These are phyloP conservation scores for Hamamelis virginiana DNA, from an alignment of 164 flowering plant species.

Conservation along the genomic window DNA sequence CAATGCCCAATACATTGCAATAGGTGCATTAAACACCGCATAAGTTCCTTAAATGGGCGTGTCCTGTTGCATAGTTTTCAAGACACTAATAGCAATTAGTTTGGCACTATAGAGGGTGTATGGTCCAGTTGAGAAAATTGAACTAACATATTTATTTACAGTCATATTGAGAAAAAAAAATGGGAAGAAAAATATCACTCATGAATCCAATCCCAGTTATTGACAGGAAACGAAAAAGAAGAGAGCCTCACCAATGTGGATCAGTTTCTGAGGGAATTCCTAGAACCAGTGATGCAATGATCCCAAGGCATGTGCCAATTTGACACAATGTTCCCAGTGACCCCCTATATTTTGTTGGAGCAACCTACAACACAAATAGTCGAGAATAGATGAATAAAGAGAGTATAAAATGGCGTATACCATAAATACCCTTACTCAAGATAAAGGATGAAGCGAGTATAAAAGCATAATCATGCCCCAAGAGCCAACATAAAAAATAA, in stretches of 20 bases:
- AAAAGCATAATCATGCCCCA: neutral
- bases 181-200: neutral
- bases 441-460: neutral
- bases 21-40: too few species aligned
- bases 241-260: slow-evolving; percentile 66
- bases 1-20: too few species aligned
- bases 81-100: too few species aligned
- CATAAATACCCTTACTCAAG: neutral
- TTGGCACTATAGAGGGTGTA: too few species aligned
- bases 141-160: too few species aligned
- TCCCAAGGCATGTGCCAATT: slow-evolving; percentile 79
- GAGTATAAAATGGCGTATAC: neutral
- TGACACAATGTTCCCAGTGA: slow-evolving; percentile 66
- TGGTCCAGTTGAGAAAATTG: too few species aligned
- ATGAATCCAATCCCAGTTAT: neutral
- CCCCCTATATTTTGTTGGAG: slow-evolving; percentile 82
- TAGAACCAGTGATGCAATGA: slow-evolving; percentile 61
- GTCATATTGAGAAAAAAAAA: neutral
- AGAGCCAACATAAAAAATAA: neutral
- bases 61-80: too few species aligned
- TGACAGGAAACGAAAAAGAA: slow-evolving; percentile 8
- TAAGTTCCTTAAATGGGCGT: too few species aligned
- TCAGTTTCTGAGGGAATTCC: slow-evolving; percentile 66
- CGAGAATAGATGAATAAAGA: slow-evolving; percentile 1
- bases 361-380: slow-evolving; percentile 44